phyloP scores from a whole-genome alignment of 257 asterid genomes.

The Lycium ferocissimum region DNA sequence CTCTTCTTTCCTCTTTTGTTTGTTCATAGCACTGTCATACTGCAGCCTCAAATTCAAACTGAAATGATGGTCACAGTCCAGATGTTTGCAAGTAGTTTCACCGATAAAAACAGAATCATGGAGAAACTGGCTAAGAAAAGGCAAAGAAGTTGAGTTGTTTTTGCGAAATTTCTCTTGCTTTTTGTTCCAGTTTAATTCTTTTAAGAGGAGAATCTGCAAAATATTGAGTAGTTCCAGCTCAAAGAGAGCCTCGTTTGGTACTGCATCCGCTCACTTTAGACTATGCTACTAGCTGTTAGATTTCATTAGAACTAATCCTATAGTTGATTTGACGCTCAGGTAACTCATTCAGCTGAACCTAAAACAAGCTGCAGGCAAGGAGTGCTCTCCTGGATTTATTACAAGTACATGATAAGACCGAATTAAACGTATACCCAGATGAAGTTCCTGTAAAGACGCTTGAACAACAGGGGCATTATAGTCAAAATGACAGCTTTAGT shows the following conservation, averaged over 20 bases:
- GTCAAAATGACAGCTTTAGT: neutral
- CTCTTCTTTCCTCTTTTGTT: neutral
- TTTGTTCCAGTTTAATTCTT: neutral
- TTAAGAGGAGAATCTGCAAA: neutral
- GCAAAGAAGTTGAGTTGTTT: neutral
- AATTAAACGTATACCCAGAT: neutral
- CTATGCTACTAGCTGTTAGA: neutral
- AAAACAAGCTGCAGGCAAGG: slow-evolving; percentile 25
- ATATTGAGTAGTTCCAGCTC: neutral
- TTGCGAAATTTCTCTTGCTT: neutral
- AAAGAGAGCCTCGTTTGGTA: neutral
- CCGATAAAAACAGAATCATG: neutral
- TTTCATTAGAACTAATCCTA: slow-evolving; percentile 18
- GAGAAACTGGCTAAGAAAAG: neutral
- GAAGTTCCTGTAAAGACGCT: slow-evolving; percentile 10
- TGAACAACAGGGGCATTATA: slow-evolving; percentile 4
- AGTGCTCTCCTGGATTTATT: slow-evolving; percentile 3
- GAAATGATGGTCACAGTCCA: neutral
- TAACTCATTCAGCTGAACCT: slow-evolving; percentile 27
- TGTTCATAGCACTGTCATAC: neutral
- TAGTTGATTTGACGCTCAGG: neutral
- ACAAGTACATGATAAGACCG: slow-evolving; percentile 5
- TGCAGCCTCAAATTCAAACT: slow-evolving; percentile 12
- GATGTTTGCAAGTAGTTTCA: slow-evolving; percentile 16
- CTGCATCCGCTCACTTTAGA: neutral